phyloP scores from a whole-genome alignment of 2,329 filamentous ascomycete species.

The Colletotrichum godetiae region DNA sequence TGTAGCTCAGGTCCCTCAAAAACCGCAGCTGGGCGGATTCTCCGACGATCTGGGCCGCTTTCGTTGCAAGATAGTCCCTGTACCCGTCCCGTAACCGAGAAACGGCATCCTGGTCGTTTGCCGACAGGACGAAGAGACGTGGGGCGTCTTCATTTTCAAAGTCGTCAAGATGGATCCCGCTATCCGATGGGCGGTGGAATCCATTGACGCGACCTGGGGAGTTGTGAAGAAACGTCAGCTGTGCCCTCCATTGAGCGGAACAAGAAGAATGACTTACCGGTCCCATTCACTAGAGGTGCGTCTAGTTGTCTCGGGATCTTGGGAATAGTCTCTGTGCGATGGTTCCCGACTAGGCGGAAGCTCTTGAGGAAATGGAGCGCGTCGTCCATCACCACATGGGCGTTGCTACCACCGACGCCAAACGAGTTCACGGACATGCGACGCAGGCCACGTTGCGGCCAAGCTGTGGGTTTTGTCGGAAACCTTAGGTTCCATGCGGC shows the following conservation, averaged over 20 bases:
- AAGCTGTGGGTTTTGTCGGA: conserved; percentile 40
- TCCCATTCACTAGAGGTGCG: background rate
- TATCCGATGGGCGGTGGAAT: conserved; percentile 13
- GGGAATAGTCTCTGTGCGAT: conserved; percentile 14
- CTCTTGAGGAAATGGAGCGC: conserved; percentile 26
- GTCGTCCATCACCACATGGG: conserved; percentile 48
- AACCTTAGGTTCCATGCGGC: conserved; percentile 44
- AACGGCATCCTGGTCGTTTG: conserved; percentile 54
- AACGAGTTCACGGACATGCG: conserved; percentile 65
- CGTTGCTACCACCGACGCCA: conserved; percentile 37
- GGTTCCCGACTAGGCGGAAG: conserved; percentile 26
- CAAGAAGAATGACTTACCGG: background rate
- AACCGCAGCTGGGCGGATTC: background rate
- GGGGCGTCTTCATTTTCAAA: conserved; percentile 32
- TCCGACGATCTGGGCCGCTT: conserved; percentile 7
- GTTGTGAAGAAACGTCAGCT: background rate
- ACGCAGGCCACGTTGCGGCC: conserved; percentile 50
- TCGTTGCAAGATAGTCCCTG: conserved; percentile 24
- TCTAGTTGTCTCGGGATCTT: background rate
- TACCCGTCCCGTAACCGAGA: conserved; percentile 48
- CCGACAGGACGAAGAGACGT: conserved; percentile 55
- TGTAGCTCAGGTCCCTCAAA: conserved; percentile 55
- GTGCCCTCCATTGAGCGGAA: background rate
- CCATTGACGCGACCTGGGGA: background rate
- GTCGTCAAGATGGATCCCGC: conserved; percentile 14